Base-by-base conservation (phyloP, 2,329 filamentous ascomycete genomes). In the Diplodia corticola region DNA sequence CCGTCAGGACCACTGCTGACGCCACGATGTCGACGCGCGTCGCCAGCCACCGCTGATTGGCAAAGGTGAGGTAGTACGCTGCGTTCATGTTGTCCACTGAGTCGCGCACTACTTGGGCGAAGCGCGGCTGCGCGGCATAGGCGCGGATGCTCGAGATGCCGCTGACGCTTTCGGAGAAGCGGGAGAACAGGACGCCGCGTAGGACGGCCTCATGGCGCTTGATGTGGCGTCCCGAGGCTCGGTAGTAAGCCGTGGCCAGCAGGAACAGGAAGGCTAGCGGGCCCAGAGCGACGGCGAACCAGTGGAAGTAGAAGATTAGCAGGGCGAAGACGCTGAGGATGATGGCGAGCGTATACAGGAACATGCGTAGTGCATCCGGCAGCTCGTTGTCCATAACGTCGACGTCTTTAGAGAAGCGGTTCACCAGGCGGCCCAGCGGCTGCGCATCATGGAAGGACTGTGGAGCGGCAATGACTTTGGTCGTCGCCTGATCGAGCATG, bases 381-480 rank as follows among this genome's bases (percentile, higher is more conserved):
- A 97, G 80, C 66, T 89, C 91, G 77, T 97, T 97, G 80, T 98
- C 95, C 92, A 98, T 96, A 65, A 95, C 92, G 73, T 97, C 92
- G 49, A 98, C 91, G 73, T 99, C 95, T 71, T 94, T 90, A 33
- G 92, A 96, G 79, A 98, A 98, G 15, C 95, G 91, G 77, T 98
- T 98, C 22, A 92, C 96, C 76, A 98, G 97, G 40, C 94, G 90
- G 24, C 95, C 95, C 0, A 98, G 85, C 0, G 95, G 95, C 0
- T 94, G 98, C 0, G 95, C 98, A 73, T 99, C 95, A 80, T 98
- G 98, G 80, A 98, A 98, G 5, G 91, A 90, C 92, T 90, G 89
- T 0, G 88, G 88, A 3, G 88, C 88, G 53, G 87, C 81, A 7
- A 90, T 76, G 0, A 95, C 92, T 15, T 91, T 85, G 9, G 84